phyloP scores from a whole-genome alignment of 371 early-diverging fungal genomes.

The Haplosporangium sp. region DNA sequence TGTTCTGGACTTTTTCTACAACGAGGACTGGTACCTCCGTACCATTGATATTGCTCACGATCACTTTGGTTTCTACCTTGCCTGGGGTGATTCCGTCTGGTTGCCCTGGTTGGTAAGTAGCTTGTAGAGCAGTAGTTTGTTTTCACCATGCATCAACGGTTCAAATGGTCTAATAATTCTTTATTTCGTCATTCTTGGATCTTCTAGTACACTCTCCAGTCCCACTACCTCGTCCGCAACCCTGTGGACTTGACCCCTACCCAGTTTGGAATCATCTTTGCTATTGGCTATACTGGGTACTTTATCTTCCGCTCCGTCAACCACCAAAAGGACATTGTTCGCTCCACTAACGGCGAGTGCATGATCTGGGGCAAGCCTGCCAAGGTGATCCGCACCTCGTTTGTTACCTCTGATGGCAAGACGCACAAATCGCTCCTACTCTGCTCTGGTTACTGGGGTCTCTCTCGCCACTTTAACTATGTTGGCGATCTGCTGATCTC shows the following conservation, averaged over 20 bases:
- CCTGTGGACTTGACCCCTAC: slow-evolving; percentile 69
- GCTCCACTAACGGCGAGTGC: slow-evolving; percentile 75
- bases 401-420: slow-evolving; percentile 77
- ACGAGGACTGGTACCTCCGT: slow-evolving; percentile 88
- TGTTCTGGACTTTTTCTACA: slow-evolving; percentile 83
- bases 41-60: slow-evolving; percentile 84
- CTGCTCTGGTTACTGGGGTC: slow-evolving; percentile 84
- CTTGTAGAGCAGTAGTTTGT: not conserved
- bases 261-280: slow-evolving; percentile 58
- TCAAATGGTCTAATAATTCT: not conserved
- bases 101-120: slow-evolving; percentile 72
- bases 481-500: slow-evolving; percentile 78
- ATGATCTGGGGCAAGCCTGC: slow-evolving; percentile 84
- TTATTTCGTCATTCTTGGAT: not conserved
- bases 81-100: slow-evolving; percentile 88
- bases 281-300: slow-evolving; percentile 74
- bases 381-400: slow-evolving; percentile 75
- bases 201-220: slow-evolving; percentile 80
- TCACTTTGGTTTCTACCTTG: slow-evolving; percentile 82
- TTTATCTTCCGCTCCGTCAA: slow-evolving; percentile 86
- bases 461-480: slow-evolving; percentile 86
- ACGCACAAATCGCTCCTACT: slow-evolving; percentile 71
- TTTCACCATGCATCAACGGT: not conserved
- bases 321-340: slow-evolving; percentile 81
- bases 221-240: slow-evolving; percentile 79